Evolutionary conservation across 2,329 filamentous ascomycete species (phyloP).

Genomic region (Fusarium nygamai): DNA sequence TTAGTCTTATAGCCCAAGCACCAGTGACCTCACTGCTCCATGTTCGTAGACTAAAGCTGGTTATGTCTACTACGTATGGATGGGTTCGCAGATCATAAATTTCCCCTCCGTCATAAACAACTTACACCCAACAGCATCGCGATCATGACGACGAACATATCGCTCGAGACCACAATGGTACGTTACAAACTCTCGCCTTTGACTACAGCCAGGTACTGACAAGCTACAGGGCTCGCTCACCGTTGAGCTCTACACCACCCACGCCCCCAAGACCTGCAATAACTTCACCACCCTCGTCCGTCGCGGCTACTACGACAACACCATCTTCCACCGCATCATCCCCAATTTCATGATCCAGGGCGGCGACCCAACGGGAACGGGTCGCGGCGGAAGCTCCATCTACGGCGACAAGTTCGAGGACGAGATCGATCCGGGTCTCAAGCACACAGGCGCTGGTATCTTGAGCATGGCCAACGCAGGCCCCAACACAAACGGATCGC

Average conservation of each 20-base stretch:
- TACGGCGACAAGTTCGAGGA: slow-evolving; percentile 95
- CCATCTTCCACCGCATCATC: slow-evolving; percentile 94
- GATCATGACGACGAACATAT: slow-evolving; percentile 79
- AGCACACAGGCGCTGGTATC: slow-evolving; percentile 93
- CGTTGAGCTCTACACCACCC: slow-evolving; percentile 87
- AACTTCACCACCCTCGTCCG: slow-evolving; percentile 86
- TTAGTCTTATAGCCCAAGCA: background rate
- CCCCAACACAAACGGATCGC: slow-evolving; percentile 90
- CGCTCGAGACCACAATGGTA: slow-evolving; percentile 89
- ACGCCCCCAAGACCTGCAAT: slow-evolving; percentile 88
- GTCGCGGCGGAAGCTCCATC: slow-evolving; percentile 87
- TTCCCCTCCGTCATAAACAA: slow-evolving; percentile 20
- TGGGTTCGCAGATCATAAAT: background rate
- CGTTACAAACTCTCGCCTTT: slow-evolving; percentile 1
- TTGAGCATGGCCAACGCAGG: slow-evolving; percentile 97
- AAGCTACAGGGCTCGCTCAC: slow-evolving; percentile 76
- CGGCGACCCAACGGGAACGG: slow-evolving; percentile 93
- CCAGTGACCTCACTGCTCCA: background rate
- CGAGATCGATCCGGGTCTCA: slow-evolving; percentile 81
- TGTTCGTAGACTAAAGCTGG: background rate
- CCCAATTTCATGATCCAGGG: slow-evolving; percentile 96
- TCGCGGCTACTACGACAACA: slow-evolving; percentile 87
- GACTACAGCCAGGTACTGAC: background rate
- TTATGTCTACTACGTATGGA: background rate
- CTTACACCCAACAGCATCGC: background rate